These are phyloP conservation scores for Pseudogymnoascus sp. DNA, from an alignment of 2,329 filamentous ascomycete genomes.

Conservation along the genomic window DNA sequence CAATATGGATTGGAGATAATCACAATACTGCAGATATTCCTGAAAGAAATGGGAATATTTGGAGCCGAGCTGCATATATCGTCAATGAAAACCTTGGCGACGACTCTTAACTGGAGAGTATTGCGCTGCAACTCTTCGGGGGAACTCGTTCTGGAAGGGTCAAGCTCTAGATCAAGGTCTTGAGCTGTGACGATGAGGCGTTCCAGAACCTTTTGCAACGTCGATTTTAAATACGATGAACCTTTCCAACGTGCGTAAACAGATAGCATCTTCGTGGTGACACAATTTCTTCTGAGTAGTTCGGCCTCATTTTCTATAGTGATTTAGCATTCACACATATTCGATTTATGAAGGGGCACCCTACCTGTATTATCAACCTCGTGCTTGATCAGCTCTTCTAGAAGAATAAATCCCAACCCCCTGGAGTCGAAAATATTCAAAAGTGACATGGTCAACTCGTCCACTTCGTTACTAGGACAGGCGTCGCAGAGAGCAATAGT, in stretches of 20 bases:
- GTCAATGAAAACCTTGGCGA: conserved; percentile 66
- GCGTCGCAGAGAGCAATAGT: conserved; percentile 58
- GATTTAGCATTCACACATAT: conserved; percentile 11
- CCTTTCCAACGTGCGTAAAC: conserved; percentile 70
- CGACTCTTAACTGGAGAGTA: conserved; percentile 57
- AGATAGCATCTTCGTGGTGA: conserved; percentile 67
- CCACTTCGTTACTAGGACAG: conserved; percentile 62
- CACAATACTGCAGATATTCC: conserved; percentile 62
- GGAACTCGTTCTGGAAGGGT: conserved; percentile 55
- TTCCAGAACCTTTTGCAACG: conserved; percentile 61
- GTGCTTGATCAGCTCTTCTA: conserved; percentile 62
- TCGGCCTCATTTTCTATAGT: conserved; percentile 58
- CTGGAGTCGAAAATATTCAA: conserved; percentile 65
- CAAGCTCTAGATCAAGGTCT: conserved; percentile 61
- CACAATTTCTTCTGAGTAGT: conserved; percentile 60
- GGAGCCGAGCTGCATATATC: conserved; percentile 59
- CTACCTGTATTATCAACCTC: conserved; percentile 61
- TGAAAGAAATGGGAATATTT: conserved; percentile 57
- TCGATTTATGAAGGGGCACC: conserved; percentile 17
- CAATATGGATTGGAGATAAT: conserved; percentile 27
- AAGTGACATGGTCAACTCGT: conserved; percentile 61
- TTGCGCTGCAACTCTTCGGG: conserved; percentile 61
- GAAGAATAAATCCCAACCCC: conserved; percentile 55
- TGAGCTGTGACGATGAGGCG: conserved; percentile 60
- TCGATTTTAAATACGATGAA: conserved; percentile 54